Base-by-base conservation (phyloP, 768 basidiomycete genomes). In the Cyclocybe cylindracea region DNA sequence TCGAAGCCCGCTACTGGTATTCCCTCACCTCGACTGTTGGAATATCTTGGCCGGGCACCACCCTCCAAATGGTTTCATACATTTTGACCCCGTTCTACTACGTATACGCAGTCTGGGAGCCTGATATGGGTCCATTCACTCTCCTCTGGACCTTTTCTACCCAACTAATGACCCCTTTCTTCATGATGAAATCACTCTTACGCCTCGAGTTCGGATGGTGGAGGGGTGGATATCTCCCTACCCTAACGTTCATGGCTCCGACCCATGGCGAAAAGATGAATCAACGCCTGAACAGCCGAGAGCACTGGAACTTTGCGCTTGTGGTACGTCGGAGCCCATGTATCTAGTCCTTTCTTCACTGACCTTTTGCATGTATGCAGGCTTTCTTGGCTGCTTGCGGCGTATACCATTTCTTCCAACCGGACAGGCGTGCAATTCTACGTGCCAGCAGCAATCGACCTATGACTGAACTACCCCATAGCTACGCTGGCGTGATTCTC, bases 211-310 rank as follows among this genome's bases (percentile, higher is more conserved):
- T 67, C 34, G 46, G 48, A 7, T 62, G 61, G 61, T 51, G 55
- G 40, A 43, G 40, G 48, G 33, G 14, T 39, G 48, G 48, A 34
- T 50, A 16, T 43, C 31, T 46, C 7, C 48, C 63, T 34, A 65
- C 65, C 1, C 48, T 57, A 10, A 7, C 66, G 3, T 45, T 48
- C 6, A 40, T 59, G n/a, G 56, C 40, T 2, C 59, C 55, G 10
- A 68, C 65, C 1, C 68, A 73, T 38, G 51, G 37, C n/a, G 73
- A 75, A 58, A 58, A 70, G 33, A 54, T 62, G n/a, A 71, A 69
- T 39, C 41, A 47, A 11, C 51, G 58, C 2, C 14, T 56, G 1
- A 55, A 59, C 13, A 24, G 46, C 3, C 37, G 46, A 18, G 31
- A 35, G 4, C 44, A 33, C 13, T 46, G 10, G 13, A 24, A 16